Conservation (phyloP, 2,329 filamentous ascomycete species). For the Colletotrichum destructivum region DNA sequence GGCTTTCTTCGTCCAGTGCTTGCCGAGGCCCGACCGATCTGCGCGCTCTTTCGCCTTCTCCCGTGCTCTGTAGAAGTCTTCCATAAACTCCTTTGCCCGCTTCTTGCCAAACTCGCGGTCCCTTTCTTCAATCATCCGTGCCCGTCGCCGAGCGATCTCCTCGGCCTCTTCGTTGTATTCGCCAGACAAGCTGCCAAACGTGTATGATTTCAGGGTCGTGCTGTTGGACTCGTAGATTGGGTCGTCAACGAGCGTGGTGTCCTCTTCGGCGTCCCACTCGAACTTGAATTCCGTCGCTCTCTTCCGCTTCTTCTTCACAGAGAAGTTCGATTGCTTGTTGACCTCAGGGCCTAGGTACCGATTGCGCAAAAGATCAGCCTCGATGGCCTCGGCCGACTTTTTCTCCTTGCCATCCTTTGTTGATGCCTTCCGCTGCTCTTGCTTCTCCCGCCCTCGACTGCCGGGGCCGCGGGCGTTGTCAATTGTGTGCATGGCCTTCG, state of each 20-base stretch:
- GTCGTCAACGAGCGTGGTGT: slow-evolving; percentile 86
- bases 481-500: slow-evolving; percentile 31
- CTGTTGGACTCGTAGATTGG: slow-evolving; percentile 73
- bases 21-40: slow-evolving; percentile 82
- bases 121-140: slow-evolving; percentile 79
- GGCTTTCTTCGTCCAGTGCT: slow-evolving; percentile 96
- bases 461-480: slow-evolving; percentile 58
- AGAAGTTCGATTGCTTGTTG: slow-evolving; percentile 87
- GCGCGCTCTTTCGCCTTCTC: slow-evolving; percentile 79
- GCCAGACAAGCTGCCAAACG: slow-evolving; percentile 65
- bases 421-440: slow-evolving; percentile 67
- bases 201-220: slow-evolving; percentile 46
- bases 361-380: slow-evolving; percentile 81
- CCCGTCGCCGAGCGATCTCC: slow-evolving; percentile 69
- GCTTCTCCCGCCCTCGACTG: slow-evolving; percentile 50
- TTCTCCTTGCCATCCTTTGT: slow-evolving; percentile 55
- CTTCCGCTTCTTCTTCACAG: slow-evolving; percentile 94
- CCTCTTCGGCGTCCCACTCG: slow-evolving; percentile 95
- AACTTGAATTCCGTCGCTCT: slow-evolving; percentile 97
- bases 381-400: slow-evolving; percentile 72
- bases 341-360: slow-evolving; percentile 94
- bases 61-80: slow-evolving; percentile 80
- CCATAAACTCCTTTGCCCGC: slow-evolving; percentile 84
- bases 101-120: slow-evolving; percentile 83
- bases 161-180: slow-evolving; percentile 70